Base-by-base conservation (phyloP, 805 yeast genomes). In the Candida ascalaphidarum region DNA sequence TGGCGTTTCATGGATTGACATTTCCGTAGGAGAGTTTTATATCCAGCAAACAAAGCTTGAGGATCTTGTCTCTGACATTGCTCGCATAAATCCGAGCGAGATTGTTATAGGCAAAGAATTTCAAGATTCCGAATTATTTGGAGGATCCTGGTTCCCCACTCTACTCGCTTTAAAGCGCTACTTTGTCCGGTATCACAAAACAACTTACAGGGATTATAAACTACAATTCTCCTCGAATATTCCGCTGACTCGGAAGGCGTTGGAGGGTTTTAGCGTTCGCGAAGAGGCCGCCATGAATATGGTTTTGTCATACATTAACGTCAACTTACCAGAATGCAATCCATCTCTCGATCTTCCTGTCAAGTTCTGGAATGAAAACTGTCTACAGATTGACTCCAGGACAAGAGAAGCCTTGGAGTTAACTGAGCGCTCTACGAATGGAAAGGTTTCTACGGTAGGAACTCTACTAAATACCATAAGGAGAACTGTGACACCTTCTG, bases 1-100 rank as follows among this genome's bases (percentile, higher is more conserved):
- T 3, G 95, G 95, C 0, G 43, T 92, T 1, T 68, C 86, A 17
- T 92, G 97, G 97, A 71, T 80, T 23, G 98, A 92, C 54, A 61
- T 89, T 0, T 80, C 92, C 0, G 74, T 89, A 1, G 96, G 97
- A 0, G 76, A 75, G 14, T 71, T 84, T 25, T 74, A 64, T 42
- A 81, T 80, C 3, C 83, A 84, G 43, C 71, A 72, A 26, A 72
- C 83, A 0, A 64, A 68, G 1, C 44, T 78, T 13, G 68, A 63
- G 4, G 78, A 76, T 15, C 52, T 88, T 3, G 65, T 77, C 27
- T 69, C 92, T 5, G 84, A 84, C 23, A 57, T 92, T 1, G 65
- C 89, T 0, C 65, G 96, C 33, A 75, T 92, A 5, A 67, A 67
- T 26, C 97, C 98, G 0, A 69, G 77, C 21, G 98, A 89, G 43